phyloP scores from a whole-genome alignment of 805 yeast species.

The Metschnikowia henanensis region DNA sequence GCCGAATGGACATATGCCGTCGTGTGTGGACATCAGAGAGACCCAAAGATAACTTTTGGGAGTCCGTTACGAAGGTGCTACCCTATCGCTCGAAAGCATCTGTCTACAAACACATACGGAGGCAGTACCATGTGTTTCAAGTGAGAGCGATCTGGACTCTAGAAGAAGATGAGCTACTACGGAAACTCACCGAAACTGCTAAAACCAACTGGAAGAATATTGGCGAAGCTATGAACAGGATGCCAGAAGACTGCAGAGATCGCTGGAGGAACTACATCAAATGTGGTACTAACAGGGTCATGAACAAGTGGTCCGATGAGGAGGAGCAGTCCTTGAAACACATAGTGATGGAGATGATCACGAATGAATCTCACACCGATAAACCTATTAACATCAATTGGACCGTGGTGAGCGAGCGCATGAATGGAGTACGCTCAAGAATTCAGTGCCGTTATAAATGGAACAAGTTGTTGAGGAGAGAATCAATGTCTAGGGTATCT shows the following conservation, averaged over 20 bases:
- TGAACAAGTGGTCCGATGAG: slow-evolving; percentile 74
- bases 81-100: slow-evolving; percentile 89
- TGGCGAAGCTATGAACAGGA: slow-evolving; percentile 77
- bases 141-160: slow-evolving; percentile 90
- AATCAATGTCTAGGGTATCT: slow-evolving; percentile 34
- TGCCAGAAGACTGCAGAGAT: slow-evolving; percentile 98
- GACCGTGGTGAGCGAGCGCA: slow-evolving; percentile 86
- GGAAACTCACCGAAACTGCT: slow-evolving; percentile 58
- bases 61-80: slow-evolving; percentile 68
- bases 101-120: slow-evolving; percentile 87
- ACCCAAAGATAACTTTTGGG: slow-evolving; percentile 90
- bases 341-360: slow-evolving; percentile 53
- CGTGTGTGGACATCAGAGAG: slow-evolving; percentile 88
- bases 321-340: slow-evolving; percentile 65
- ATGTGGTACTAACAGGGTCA: slow-evolving; percentile 77
- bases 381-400: slow-evolving; percentile 64
- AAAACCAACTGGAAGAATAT: slow-evolving; percentile 89
- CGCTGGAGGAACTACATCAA: slow-evolving; percentile 95
- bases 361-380: slow-evolving; percentile 19
- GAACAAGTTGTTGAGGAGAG: slow-evolving; percentile 75
- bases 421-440: slow-evolving; percentile 87
- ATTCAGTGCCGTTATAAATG: slow-evolving; percentile 96
- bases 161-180: slow-evolving; percentile 72
- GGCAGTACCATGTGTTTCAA: slow-evolving; percentile 84
- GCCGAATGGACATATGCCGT: slow-evolving; percentile 70